Percentiles rank a stretch among this genome's conserved stretches.
Evolutionary conservation across 805 yeast species (phyloP).

Genomic region (Metschnikowia aberdeeniae): DNA sequence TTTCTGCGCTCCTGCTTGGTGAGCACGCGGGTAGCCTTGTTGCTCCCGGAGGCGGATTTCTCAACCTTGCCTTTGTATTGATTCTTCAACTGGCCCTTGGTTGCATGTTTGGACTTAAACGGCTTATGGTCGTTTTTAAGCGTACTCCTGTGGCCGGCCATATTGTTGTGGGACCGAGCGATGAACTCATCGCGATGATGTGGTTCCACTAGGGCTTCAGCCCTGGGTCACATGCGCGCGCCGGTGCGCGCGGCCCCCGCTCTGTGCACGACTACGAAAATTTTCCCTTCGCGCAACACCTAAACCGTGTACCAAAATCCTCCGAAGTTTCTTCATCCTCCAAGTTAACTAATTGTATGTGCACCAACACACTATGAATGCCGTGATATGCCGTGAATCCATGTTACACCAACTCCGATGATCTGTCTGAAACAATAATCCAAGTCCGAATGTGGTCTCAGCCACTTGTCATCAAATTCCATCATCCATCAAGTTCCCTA

Average conservation of each 20-base stretch:
- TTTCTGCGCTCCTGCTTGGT: slow-evolving; percentile 70
- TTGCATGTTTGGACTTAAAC: slow-evolving; percentile 87
- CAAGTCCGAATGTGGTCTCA: too few relatives aligned
- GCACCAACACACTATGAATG: neutral
- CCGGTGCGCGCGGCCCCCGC: neutral
- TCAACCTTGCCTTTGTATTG: slow-evolving; percentile 85
- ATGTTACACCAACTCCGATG: too few relatives aligned
- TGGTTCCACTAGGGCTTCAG: slow-evolving; percentile 10
- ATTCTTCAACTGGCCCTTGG: slow-evolving; percentile 83
- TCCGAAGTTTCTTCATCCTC: slow-evolving; percentile 7
- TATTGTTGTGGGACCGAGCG: slow-evolving; percentile 15
- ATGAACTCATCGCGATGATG: slow-evolving; percentile 1
- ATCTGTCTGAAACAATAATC: too few relatives aligned
- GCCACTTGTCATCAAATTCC: too few relatives aligned
- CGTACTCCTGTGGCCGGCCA: slow-evolving; percentile 84
- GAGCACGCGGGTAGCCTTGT: slow-evolving; percentile 36
- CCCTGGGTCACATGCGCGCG: slow-evolving; percentile 7
- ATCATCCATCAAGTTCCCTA: too few relatives aligned
- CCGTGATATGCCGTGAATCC: too few relatives aligned
- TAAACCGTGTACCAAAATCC: neutral
- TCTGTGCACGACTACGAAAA: slow-evolving; percentile 10
- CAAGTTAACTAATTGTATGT: slow-evolving; percentile 10
- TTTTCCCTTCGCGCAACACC: slow-evolving; percentile 13
- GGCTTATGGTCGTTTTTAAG: slow-evolving; percentile 82
- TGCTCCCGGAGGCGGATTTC: slow-evolving; percentile 39